Percentiles rank a stretch among this genome's conserved stretches.
Evolutionary conservation across 257 asterid species (phyloP).

Genomic region (Fraxinus americana): DNA sequence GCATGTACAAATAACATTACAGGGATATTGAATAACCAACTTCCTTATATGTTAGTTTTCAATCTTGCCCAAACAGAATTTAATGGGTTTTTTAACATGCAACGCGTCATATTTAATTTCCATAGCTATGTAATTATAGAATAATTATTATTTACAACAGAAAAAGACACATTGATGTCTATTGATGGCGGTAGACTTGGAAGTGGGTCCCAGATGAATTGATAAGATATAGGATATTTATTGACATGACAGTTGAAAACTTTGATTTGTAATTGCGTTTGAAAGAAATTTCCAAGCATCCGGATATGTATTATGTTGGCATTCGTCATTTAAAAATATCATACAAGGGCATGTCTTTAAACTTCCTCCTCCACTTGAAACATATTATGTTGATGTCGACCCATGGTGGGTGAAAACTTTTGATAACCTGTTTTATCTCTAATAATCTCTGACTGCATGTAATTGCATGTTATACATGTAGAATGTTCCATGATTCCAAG

Average conservation of each 20-base stretch:
- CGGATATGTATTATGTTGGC: background rate
- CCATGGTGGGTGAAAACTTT: background rate
- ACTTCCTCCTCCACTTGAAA: background rate
- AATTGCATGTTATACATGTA: background rate
- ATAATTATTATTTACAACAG: background rate
- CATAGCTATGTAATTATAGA: background rate
- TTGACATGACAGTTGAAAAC: background rate
- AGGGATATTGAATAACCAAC: background rate
- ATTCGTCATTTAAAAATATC: background rate
- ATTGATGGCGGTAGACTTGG: background rate
- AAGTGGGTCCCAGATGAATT: background rate
- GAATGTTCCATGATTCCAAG: background rate
- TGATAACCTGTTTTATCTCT: background rate
- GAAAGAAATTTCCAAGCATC: background rate
- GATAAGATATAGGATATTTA: background rate
- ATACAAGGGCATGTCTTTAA: background rate
- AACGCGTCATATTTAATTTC: background rate
- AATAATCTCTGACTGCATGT: background rate
- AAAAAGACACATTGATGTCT: background rate
- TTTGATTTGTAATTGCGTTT: background rate
- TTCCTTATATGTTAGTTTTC: background rate
- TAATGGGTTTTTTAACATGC: background rate
- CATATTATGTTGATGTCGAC: background rate
- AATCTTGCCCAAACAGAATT: background rate
- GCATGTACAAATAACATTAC: background rate